Conservation (phyloP, 495 filamentous ascomycete genomes). For the Talaromyces wortmannii region DNA sequence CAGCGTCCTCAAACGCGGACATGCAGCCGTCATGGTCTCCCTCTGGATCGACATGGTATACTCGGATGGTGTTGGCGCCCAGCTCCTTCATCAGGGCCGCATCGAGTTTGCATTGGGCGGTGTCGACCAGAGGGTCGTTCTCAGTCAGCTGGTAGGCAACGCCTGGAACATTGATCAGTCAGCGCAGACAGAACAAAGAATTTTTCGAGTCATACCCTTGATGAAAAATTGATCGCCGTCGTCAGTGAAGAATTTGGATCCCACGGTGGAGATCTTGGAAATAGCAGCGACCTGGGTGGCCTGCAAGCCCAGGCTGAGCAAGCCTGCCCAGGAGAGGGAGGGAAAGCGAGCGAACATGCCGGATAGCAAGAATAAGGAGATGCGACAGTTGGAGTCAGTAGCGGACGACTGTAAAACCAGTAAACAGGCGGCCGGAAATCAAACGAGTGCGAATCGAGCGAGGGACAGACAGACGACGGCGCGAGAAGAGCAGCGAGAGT, state of each 20-base stretch:
- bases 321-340: not conserved
- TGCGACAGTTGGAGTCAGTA: no score
- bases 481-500: not conserved
- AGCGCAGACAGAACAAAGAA: not conserved
- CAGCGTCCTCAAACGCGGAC: conserved; percentile 57
- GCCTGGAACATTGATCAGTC: conserved; percentile 33
- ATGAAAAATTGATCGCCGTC: conserved; percentile 76
- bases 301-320: conserved; percentile 24
- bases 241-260: conserved; percentile 78
- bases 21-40: conserved; percentile 65
- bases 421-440: no score
- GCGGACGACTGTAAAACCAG: no score
- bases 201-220: conserved; percentile 49
- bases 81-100: conserved; percentile 70
- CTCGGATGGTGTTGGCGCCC: conserved; percentile 78
- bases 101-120: conserved; percentile 72
- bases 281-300: conserved; percentile 21
- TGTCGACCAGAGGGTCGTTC: conserved; percentile 69
- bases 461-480: not conserved
- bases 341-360: not conserved
- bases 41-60: conserved; percentile 76
- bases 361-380: no score
- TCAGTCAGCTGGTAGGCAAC: conserved; percentile 63
- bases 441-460: not conserved
- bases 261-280: conserved; percentile 58